Evolutionary conservation across 2,329 filamentous ascomycete species (phyloP), one percentile per base, ranked within the genome.

Genomic region (Ascocoryne sarcoides): DNA sequence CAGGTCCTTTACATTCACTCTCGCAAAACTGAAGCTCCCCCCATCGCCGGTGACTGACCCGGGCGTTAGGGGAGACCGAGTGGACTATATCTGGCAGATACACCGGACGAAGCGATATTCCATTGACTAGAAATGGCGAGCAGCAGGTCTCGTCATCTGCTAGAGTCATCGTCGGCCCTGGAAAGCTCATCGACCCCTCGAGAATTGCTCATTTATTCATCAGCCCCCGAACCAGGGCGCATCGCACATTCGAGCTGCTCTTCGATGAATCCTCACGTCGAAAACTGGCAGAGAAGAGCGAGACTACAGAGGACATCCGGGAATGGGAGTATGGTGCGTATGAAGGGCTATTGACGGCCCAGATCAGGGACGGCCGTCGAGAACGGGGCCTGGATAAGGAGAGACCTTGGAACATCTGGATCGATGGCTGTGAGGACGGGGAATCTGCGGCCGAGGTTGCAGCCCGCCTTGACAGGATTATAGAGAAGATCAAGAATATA

Each of bases 321-420:
- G 69, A 73, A 52, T 73, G 69, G 70, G 61, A 68, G 46, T 72
- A 73, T 54, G 70, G 65, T 10, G 47, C 54, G 20, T 73, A 73
- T 45, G 69, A 73, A 49, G 69, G 68, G 1, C 51, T 70, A 31
- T 51, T 64, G 32, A 65, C 62, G 1, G 51, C 58, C 7, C 61
- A 71, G 50, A 72, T 72, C 39, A 56, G 63, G 37, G 54, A 54
- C 9, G 44, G 46, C 40, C 63, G 50, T 32, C 62, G 56, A 46
- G 60, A 55, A 52, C 54, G 57, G 14, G 68, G 67, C 0, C 50
- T 71, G 20, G 69, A 71, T 44, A 44, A 37, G n/a, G 61, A 66
- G n/a, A 50, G 49, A 10, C 54, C 59, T 8, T 73, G 69, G 66
- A 66, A 73, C 52, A 73, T 74, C 32, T 73, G 70, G 68, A 50